These are phyloP conservation scores for Fistulifera solaris DNA, from an alignment of 108 stramenopile species.

Conservation along the genomic window DNA sequence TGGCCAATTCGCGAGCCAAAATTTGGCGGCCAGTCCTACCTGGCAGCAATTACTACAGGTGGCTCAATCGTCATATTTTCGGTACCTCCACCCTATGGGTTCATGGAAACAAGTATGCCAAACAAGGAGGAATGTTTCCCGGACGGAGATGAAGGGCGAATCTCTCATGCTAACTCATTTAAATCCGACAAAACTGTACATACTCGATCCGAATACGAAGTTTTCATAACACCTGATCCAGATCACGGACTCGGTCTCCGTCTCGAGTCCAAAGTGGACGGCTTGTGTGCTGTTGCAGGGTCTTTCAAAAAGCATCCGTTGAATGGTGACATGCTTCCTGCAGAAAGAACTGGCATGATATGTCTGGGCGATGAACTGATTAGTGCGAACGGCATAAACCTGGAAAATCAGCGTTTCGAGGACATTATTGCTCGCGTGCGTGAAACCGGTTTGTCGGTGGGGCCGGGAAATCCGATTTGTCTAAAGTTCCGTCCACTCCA, in stretches of 20 bases:
- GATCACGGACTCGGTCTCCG: slow-evolving; percentile 80
- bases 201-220: slow-evolving; percentile 44
- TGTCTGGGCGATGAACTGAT: slow-evolving; percentile 70
- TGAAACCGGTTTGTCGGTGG: slow-evolving; percentile 51
- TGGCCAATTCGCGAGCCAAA: slow-evolving; percentile 29
- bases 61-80: slow-evolving; percentile 58
- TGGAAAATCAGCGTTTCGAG: slow-evolving; percentile 66
- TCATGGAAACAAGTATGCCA: slow-evolving; percentile 67
- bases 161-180: background rate
- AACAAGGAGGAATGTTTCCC: slow-evolving; percentile 48
- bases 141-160: background rate
- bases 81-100: slow-evolving; percentile 68
- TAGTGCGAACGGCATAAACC: slow-evolving; percentile 57
- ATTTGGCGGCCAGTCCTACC: too few relatives aligned
- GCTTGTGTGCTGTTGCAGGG: slow-evolving; percentile 73
- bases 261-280: slow-evolving; percentile 62
- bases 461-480: slow-evolving; percentile 38
- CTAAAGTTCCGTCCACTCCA: slow-evolving; percentile 42
- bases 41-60: slow-evolving; percentile 30
- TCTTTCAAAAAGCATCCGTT: slow-evolving; percentile 81
- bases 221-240: slow-evolving; percentile 63
- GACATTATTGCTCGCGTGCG: slow-evolving; percentile 72
- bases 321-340: slow-evolving; percentile 72
- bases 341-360: slow-evolving; percentile 71
- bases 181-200: too few relatives aligned